Conservation (phyloP, 805 yeast species). For the Barnettozyma californica region DNA sequence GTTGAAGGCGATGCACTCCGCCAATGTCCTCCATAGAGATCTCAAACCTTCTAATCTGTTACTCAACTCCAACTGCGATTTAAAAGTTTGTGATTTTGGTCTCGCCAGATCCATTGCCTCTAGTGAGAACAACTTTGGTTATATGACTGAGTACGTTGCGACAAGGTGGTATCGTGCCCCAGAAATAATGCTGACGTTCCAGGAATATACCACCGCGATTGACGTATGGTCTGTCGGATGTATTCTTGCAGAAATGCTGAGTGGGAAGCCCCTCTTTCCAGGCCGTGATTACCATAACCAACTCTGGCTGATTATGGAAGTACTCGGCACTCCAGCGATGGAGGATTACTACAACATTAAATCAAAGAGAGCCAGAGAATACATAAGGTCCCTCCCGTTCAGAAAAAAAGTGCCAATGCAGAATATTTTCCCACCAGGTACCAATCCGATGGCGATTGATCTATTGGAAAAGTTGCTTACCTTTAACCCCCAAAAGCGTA, state of each 20-base stretch:
- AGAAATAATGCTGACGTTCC: conserved; percentile 70
- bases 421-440: conserved; percentile 42
- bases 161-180: conserved; percentile 86
- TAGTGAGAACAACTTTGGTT: conserved; percentile 42
- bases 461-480: conserved; percentile 63
- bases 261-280: conserved; percentile 59
- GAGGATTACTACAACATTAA: conserved; percentile 73
- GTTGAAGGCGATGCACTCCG: conserved; percentile 63
- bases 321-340: conserved; percentile 66
- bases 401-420: conserved; percentile 50
- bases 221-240: conserved; percentile 83
- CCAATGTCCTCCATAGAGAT: conserved; percentile 71
- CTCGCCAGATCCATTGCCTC: conserved; percentile 55
- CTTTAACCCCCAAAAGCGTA: conserved; percentile 70
- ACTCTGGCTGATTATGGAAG: conserved; percentile 56
- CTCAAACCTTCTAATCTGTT: conserved; percentile 69
- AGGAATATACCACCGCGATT: conserved; percentile 69
- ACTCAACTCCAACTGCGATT: conserved; percentile 64
- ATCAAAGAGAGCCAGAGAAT: conserved; percentile 71
- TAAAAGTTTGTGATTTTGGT: conserved; percentile 78
- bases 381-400: conserved; percentile 62
- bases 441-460: conserved; percentile 49
- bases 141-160: conserved; percentile 76
- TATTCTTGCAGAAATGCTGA: conserved; percentile 64
- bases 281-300: conserved; percentile 73